Evolutionary conservation across 441 rosid genomes (phyloP).

Genomic region (Bruguiera hainesii): DNA sequence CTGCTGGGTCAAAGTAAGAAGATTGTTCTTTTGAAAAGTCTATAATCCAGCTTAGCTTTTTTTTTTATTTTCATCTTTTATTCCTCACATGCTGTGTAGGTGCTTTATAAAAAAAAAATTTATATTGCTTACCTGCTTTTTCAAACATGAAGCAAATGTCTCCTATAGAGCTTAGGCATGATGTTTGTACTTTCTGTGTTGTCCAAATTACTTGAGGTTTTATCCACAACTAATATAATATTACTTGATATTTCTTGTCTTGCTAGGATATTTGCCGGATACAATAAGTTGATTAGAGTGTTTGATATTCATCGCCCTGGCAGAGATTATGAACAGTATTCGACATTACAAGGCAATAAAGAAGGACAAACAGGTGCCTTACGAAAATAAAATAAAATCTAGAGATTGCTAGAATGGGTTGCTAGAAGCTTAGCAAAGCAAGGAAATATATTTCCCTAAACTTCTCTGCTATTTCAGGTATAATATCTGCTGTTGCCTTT

Average conservation of each 20-base stretch:
- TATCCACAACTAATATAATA: slow-evolving; percentile 10
- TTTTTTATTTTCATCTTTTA: background rate
- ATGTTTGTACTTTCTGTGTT: background rate
- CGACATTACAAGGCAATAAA: slow-evolving; percentile 76
- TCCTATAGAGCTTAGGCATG: background rate
- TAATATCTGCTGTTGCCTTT: slow-evolving; percentile 82
- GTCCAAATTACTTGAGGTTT: background rate
- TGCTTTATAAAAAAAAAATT: background rate
- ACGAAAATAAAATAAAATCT: background rate
- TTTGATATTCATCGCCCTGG: slow-evolving; percentile 97
- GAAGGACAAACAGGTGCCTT: slow-evolving; percentile 85
- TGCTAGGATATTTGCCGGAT: slow-evolving; percentile 83
- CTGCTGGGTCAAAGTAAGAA: slow-evolving; percentile 81
- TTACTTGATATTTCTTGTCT: slow-evolving; percentile 21
- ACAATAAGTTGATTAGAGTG: slow-evolving; percentile 76
- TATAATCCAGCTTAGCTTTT: background rate
- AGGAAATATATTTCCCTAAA: background rate
- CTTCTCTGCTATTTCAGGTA: slow-evolving; percentile 47
- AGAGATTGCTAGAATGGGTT: background rate
- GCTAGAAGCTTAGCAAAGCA: background rate
- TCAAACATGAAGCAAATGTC: background rate
- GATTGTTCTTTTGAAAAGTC: slow-evolving; percentile 1
- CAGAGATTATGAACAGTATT: slow-evolving; percentile 71
- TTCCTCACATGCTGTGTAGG: background rate
- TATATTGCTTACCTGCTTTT: background rate